Percentiles rank a stretch among this genome's conserved stretches.
phyloP scores from a whole-genome alignment of 2,329 filamentous ascomycete genomes.

The Epichloe gansuensis region DNA sequence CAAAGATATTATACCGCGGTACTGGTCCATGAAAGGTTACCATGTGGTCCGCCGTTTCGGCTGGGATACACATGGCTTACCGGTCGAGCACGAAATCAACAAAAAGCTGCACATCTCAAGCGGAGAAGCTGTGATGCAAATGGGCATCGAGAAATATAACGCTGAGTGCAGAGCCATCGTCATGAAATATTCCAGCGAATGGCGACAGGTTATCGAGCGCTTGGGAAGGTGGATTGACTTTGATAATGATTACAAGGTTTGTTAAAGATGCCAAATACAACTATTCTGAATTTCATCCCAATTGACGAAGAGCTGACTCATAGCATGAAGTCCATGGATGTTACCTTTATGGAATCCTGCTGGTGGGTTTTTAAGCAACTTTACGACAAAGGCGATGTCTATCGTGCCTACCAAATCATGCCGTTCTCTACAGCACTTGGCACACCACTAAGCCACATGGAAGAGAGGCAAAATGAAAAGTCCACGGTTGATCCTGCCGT shows the following conservation, averaged over 20 bases:
- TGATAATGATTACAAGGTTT: constrained; percentile 64
- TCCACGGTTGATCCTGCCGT: constrained; percentile 63
- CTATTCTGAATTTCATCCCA: background rate
- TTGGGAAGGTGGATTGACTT: constrained; percentile 70
- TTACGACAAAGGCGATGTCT: constrained; percentile 59
- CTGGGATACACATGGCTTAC: constrained; percentile 49
- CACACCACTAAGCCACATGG: constrained; percentile 64
- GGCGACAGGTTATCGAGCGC: constrained; percentile 64
- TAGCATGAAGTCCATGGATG: constrained; percentile 51
- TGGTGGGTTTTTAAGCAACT: constrained; percentile 73
- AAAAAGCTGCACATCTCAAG: constrained; percentile 77
- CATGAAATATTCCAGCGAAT: constrained; percentile 71
- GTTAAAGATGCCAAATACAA: background rate
- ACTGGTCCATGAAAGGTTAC: constrained; percentile 86
- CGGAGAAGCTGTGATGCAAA: constrained; percentile 65
- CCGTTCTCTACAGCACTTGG: constrained; percentile 64
- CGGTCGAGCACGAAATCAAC: constrained; percentile 72
- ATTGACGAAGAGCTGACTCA: background rate
- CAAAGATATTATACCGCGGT: constrained; percentile 83
- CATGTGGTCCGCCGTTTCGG: constrained; percentile 78
- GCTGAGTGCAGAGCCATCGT: constrained; percentile 75
- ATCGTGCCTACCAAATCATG: constrained; percentile 63
- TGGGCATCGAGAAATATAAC: constrained; percentile 76
- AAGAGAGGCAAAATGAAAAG: constrained; percentile 65
- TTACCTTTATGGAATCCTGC: constrained; percentile 62